A percentile compares a stretch with the other conserved stretches of the same genome.
Conservation (phyloP, 352 stramenopile species). For the Elongisporangium undulatum region DNA sequence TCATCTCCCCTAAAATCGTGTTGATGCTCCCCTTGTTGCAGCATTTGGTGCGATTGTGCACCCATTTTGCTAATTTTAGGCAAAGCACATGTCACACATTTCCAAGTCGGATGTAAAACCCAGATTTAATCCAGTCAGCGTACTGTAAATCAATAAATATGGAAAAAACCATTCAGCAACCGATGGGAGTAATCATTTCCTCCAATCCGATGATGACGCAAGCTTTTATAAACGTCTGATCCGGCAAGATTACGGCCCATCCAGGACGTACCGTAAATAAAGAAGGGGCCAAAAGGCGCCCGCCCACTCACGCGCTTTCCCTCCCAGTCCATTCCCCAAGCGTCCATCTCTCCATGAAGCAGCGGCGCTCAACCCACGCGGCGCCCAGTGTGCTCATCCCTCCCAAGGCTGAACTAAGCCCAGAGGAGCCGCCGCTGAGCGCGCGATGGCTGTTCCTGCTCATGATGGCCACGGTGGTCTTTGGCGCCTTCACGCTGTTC, state of each 20-base stretch:
- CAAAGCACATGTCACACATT: not conserved
- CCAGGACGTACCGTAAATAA: not conserved
- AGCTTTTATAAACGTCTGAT: not conserved
- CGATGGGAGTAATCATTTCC: not conserved
- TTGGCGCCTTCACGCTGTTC: conserved; percentile 63
- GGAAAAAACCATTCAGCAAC: not conserved
- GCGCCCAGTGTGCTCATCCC: not conserved
- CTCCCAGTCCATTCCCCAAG: not conserved
- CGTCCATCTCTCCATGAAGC: not conserved
- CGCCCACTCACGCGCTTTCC: not conserved
- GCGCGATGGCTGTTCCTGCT: conserved; percentile 51
- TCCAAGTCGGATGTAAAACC: not conserved
- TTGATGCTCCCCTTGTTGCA: not conserved
- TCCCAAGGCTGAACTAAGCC: not conserved
- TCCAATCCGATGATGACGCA: not conserved
- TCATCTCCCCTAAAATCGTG: not conserved
- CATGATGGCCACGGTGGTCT: conserved; percentile 43
- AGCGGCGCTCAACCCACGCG: not conserved
- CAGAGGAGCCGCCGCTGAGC: conserved; percentile 22
- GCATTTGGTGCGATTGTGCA: not conserved
- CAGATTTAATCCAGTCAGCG: not conserved
- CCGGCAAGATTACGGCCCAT: not conserved
- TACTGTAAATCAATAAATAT: not conserved
- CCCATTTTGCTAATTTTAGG: not conserved
- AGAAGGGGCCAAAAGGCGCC: not conserved